Evolutionary conservation across 495 filamentous ascomycete genomes (phyloP), one percentile per base, ranked within the genome.

Genomic region (Extremus antarcticus): DNA sequence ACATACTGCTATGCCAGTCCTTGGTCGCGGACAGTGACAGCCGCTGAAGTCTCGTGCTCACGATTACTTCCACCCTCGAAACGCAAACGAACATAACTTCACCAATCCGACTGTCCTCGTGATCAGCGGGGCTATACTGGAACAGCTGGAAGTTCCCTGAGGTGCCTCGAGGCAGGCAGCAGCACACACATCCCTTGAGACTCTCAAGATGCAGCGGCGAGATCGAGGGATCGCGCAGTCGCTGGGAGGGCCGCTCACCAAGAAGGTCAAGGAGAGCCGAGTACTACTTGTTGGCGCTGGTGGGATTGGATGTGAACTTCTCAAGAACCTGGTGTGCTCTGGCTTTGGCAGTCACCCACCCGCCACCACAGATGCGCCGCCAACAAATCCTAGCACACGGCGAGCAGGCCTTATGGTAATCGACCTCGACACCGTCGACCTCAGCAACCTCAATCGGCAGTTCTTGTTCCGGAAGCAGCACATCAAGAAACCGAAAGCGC

Each of bases 381-480:
- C n/a, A 22, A 13, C 24, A 29, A 19, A 39, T 4, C 4, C 9
- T 15, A 19, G 16, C 32, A 19, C 10, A 2, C 38, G 54, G 1
- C 54, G 53, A 29, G 45, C 59, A 16, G 88, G 95, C 71, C 81
- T 96, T 46, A 90, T 96, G 68, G 83, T 99, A 49, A 88, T 99
- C 59, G 92, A 99, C 67, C 83, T 99, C 29, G 92, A 99, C 66
- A 99, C 92, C 0, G 97, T 99, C 67, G 92, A 99, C 63, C 74
- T 99, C 3, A 94, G 88, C 73, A 99, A 99, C 63, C 77, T 99
- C 47, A 99, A 99, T 64, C 88, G 92, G 17, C 92, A 99, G 66
- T 99, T 99, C 63, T 83, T 99, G 47, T 99, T 99, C 71, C 80
- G 90, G 43, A 85, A 91, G 63, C 90, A 97, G 64, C 92, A 99